Conservation (phyloP, 2,329 filamentous ascomycete species). For the Spiromastix sp. region DNA sequence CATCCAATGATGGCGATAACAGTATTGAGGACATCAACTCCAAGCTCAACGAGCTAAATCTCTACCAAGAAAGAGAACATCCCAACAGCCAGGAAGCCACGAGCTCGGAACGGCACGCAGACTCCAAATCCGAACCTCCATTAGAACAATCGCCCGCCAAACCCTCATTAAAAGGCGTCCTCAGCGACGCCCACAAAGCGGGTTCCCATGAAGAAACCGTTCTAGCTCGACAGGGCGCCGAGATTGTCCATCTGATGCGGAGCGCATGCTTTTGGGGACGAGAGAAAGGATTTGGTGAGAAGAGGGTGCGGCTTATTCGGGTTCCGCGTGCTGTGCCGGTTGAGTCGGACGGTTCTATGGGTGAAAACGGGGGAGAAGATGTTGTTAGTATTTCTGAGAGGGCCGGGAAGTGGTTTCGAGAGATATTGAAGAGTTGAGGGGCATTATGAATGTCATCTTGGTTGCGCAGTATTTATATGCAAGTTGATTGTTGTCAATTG, state of each 20-base stretch:
- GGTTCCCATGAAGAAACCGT: conserved; percentile 19
- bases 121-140: too few species aligned
- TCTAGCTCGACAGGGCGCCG: conserved; percentile 26
- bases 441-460: background rate
- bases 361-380: background rate
- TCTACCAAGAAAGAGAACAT: background rate
- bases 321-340: background rate
- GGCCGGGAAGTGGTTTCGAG: conserved; percentile 9
- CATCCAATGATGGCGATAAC: background rate
- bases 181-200: conserved; percentile 4
- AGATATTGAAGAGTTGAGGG: conserved; percentile 4
- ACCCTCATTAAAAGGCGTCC: conserved; percentile 6
- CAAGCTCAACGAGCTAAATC: background rate
- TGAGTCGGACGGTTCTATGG: background rate
- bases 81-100: background rate
- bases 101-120: background rate
- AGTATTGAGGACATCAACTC: background rate
- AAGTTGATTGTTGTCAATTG: too few species aligned
- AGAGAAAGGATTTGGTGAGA: conserved; percentile 29
- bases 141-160: too few species aligned
- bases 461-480: too few species aligned
- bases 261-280: conserved; percentile 34
- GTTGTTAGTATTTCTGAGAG: conserved; percentile 5
- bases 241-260: conserved; percentile 33
- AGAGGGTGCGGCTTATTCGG: conserved; percentile 20